Evolutionary conservation across 106 monocot species (phyloP), one percentile per base, ranked within the genome.

Genomic region (Cymbidium sinense): DNA sequence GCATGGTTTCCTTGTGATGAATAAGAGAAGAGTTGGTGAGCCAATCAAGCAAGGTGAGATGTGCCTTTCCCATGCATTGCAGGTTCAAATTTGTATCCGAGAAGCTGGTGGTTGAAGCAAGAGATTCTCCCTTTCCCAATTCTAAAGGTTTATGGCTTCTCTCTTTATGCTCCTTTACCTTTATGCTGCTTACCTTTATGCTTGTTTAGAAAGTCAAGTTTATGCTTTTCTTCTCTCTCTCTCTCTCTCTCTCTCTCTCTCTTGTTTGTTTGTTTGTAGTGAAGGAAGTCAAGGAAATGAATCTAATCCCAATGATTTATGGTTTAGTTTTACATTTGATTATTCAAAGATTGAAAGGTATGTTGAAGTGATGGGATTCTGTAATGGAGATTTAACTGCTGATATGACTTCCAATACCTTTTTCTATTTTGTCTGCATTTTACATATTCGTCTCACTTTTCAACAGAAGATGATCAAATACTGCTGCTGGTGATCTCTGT

Each of bases 121-220:
- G 44, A 13, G 74, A 74, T 44, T 71, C 74, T 17, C 43, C 44
- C 44, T 74, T 74, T 43, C 44, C 74, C 74, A 43, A 71, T 25
- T 39, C 20, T 0, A 36, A 71, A 35, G 37, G 37, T 37, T 71
- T 71, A 1, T 71, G 71, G 34, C 36, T 71, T 39, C 10, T 20
- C 71, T 23, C 21, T 37, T 39, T 37, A 13, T 21, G 37, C 20
- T 71, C 4, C 36, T 71, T 71, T n/a, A n/a, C 15, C 21, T 37
- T 39, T 37, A 13, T 21, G 37, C 20, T 71, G 17, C 36, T 71
- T 71, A 29, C 71, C 71, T 71, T 71, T 71, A 39, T 71, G 36
- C 71, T 39, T 71, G 7, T 2, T n/a, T 39, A 37, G n/a, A 71
- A 71, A 71, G 71, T 71, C 34, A 71, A 20, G 34, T 23, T 71